Evolutionary conservation across 1,284 basidiomycete genomes (phyloP), one percentile per base, ranked within the genome.

Genomic region (Pisolithus thermaeus): DNA sequence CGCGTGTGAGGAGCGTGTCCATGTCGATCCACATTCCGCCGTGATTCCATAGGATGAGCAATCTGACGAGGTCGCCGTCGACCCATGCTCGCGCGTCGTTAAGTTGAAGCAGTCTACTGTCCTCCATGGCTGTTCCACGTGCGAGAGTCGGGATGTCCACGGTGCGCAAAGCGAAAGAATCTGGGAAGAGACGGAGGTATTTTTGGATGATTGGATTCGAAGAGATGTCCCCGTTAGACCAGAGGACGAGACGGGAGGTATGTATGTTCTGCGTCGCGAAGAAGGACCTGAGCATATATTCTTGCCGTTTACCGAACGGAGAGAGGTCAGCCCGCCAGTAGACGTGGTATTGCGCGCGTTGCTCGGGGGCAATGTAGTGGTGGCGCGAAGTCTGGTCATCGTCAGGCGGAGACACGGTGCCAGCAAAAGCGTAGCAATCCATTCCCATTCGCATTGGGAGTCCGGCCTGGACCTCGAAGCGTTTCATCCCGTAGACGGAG

Each of bases 1-100:
- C 87, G 48, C 93, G 73, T 41, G 91, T 93, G 55, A 96, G 69
- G 52, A 97, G 76, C 58, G 87, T 87, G 69, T 97, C 94, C 91
- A 97, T 96, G 66, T 97, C 93, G 54, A 96, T 78, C 94, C 94
- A 97, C 32, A 93, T 79, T 2, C 94, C 94, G 5, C 93, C 93
- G 61, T 82, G 84, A 56, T 81, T 82, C 90, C 92, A 96, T n/a
- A 96, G 71, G 39, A 93, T 80, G 38, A 97, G 73, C 52, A 97
- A 66, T 46, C 94, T 74, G 27, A 96, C 76, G 38, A 95, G 76
- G 67, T 96, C 94, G 0, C 93, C 92, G 61, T 96, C 93, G n/a
- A 95, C 74, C 93, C 93, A 96, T 7, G 90, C 93, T 62, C 84
- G 83, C 59, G 74, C 68, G 67, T 97, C 93, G 56, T 79, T 81